Evolutionary conservation across 1,284 basidiomycete species (phyloP), one percentile per base, ranked within the genome.

Genomic region (Inonotus hispidus): DNA sequence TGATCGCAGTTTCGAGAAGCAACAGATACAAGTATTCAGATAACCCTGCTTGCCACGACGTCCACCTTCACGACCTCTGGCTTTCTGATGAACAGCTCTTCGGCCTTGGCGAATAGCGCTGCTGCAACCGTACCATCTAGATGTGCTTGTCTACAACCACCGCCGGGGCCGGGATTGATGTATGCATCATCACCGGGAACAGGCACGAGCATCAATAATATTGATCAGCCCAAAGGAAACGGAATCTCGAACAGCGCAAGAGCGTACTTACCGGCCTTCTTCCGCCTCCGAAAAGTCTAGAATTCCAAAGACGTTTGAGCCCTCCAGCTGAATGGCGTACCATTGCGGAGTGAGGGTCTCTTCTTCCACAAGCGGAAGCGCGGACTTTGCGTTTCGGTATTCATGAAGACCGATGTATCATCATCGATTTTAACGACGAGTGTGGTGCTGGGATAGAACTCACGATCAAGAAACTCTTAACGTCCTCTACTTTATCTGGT

Each of bases 321-420:
- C 74, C 2, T 72, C 68, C 56, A 73, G 73, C 61, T 75, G 69
- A 57, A 77, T 66, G 2, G 75, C 74, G 58, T 74, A 79, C 76
- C 76, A 78, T 37, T 73, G 68, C 10, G 70, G 68, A 1, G 76
- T 77, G 38, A 67, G 66, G 1, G 67, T 58, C 66, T 77, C 76
- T 1, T 67, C 69, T 49, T 76, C 71, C 53, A 77, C 71, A 8
- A 75, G 67, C 2, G 73, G 69, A 3, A 73, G 64, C 16, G 73
- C 74, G 35, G 70, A 66, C 74, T 76, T n/a, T n/a, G n/a, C n/a
- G n/a, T n/a, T n/a, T n/a, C n/a, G n/a, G n/a, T n/a, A n/a, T n/a
- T n/a, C n/a, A n/a, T n/a, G n/a, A n/a, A n/a, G n/a, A n/a, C n/a
- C n/a, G n/a, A n/a, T n/a, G n/a, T n/a, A n/a, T 16, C 1, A 19